Percentiles rank a stretch among this genome's conserved stretches.
Conservation (phyloP, 345 rosid species). For the Syzygium oleosum region DNA sequence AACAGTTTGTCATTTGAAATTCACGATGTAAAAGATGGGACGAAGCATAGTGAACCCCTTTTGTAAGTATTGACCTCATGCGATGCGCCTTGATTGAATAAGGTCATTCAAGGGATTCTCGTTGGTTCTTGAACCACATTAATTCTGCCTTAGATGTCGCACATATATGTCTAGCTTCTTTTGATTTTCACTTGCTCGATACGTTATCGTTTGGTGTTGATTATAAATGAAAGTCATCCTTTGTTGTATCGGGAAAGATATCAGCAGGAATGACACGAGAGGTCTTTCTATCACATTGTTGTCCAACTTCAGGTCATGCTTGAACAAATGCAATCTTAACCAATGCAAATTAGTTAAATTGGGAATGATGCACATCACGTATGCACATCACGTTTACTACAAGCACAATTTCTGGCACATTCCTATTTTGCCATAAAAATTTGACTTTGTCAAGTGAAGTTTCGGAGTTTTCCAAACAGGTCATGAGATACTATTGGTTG, state of each 20-base stretch:
- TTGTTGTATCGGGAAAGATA: constrained; percentile 43
- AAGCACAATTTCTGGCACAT: not conserved
- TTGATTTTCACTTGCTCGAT: not conserved
- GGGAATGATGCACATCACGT: not conserved
- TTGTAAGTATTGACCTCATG: not conserved
- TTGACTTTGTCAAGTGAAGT: not conserved
- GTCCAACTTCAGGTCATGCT: constrained; percentile 58
- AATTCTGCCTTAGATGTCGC: not conserved
- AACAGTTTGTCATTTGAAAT: not conserved
- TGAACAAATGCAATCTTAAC: not conserved
- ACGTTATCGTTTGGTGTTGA: not conserved
- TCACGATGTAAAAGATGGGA: not conserved
- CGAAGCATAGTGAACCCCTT: not conserved
- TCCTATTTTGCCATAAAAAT: not conserved
- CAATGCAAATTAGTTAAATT: not conserved
- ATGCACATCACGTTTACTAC: not conserved
- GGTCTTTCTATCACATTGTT: constrained; percentile 59
- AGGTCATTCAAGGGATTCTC: not conserved
- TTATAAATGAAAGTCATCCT: not conserved
- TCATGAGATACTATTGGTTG: not conserved
- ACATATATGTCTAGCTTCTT: not conserved
- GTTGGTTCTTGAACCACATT: not conserved
- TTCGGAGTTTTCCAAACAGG: not conserved
- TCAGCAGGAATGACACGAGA: constrained; percentile 48
- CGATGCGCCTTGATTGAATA: not conserved